Base-by-base conservation (phyloP, 2,329 filamentous ascomycete genomes). In the Colletotrichum sublineola region DNA sequence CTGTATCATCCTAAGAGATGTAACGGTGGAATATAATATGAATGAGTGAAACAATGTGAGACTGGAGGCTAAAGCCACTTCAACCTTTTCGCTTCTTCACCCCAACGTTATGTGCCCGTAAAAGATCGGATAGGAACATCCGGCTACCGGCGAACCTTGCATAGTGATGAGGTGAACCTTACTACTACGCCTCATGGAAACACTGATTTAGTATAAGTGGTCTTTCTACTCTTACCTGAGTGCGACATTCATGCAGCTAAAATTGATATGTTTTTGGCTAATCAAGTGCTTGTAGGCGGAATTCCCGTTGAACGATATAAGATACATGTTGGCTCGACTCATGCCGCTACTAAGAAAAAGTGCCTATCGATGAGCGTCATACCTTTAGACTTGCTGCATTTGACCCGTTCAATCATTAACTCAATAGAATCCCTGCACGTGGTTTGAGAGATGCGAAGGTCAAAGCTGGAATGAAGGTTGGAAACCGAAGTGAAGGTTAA, bases 391-490 rank as follows among this genome's bases (percentile, higher is more conserved):
- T 14, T n/a, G 48, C 8, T 15, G 15, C 29, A 11, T 52, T 7
- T 12, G n/a, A 31, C 33, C 4, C 6, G 29, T 11, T 18, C 29
- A 29, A 11, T 8, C 5, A 33, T 1, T 14, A 18, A 9, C 29
- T 9, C 11, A 9, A 0, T 7, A 8, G 7, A 11, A 53, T 53
- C 50, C 50, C 15, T 53, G 50, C 20, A 20, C 24, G 24, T 24
- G 24, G 14, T 31, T 18, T 18, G 24, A 15, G 24, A 56, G 24
- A n/a, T 14, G 2, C 15, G 36, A 57, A 40, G 55, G 55, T 57
- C 55, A 57, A 57, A 57, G 55, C 55, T 57, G 55, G 36, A 57
- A 20, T 14, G 12, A 57, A 57, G 14, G 33, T 57, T 57, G 55
- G 31, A 57, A 57, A 14, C 20, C 18, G 55, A 57, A 24, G 36